These are phyloP conservation scores for Strobilomyces confusus DNA, from an alignment of 768 basidiomycete genomes.

Conservation along the genomic window DNA sequence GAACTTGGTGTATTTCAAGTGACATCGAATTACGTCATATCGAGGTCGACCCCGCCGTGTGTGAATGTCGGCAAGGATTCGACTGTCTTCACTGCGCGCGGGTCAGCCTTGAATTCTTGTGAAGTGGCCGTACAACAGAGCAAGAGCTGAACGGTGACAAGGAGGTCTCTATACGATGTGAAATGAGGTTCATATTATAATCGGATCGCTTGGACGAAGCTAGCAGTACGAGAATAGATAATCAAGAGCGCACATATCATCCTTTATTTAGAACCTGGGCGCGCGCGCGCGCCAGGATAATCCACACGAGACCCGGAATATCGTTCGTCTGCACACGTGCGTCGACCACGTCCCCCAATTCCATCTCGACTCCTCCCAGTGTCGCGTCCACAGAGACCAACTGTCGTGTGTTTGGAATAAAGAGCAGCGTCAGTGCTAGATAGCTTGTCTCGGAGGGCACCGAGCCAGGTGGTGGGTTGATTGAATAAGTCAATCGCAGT, in stretches of 20 bases:
- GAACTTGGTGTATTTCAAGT: too few species aligned
- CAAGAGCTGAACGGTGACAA: too few species aligned
- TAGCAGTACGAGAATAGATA: too few species aligned
- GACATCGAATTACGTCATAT: too few species aligned
- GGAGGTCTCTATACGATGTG: too few species aligned
- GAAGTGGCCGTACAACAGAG: too few species aligned
- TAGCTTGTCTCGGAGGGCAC: slow-evolving; percentile 25
- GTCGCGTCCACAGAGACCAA: slow-evolving; percentile 61
- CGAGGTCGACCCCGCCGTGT: too few species aligned
- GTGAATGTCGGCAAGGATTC: too few species aligned
- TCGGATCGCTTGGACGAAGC: too few species aligned
- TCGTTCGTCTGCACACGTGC: slow-evolving; percentile 62
- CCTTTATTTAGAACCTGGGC: not conserved
- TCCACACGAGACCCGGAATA: slow-evolving; percentile 59
- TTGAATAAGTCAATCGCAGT: slow-evolving; percentile 61
- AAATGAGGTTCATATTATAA: too few species aligned
- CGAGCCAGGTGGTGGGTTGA: slow-evolving; percentile 33
- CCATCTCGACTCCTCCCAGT: slow-evolving; percentile 46
- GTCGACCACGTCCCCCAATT: slow-evolving; percentile 57
- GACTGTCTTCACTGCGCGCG: too few species aligned
- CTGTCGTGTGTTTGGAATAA: slow-evolving; percentile 64
- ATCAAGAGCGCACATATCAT: not conserved
- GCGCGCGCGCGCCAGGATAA: slow-evolving; percentile 49
- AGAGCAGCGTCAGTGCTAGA: slow-evolving; percentile 57
- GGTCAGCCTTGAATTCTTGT: too few species aligned